Base-by-base conservation (phyloP, 2,329 filamentous ascomycete species). In the Diaporthe nobilis region DNA sequence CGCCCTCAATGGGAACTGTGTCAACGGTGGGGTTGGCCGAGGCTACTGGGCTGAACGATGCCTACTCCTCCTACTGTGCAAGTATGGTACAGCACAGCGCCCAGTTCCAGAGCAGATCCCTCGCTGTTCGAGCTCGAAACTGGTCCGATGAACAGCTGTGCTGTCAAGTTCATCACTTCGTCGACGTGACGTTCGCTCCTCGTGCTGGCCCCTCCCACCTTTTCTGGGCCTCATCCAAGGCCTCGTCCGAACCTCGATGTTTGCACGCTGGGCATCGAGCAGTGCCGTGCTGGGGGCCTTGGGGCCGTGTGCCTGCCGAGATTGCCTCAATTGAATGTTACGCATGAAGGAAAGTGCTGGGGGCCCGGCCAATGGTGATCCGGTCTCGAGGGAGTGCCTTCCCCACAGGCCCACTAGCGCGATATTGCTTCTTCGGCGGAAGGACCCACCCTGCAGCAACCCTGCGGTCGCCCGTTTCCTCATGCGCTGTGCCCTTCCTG, bases 321-420 rank as follows among this genome's bases (percentile, higher is more conserved):
- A 70, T 70, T 70, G 12, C 49, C 65, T 70, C 49, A 55, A 70
- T 55, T 70, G 65, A 70, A 55, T 55, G 65, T 22, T 25, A 42
- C 65, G 49, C 65, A 70, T 55, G 49, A 70, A 55, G 65, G 49
- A 70, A 42, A 28, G 65, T 42, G 65, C 49, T 70, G 65, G 65
- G 34, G 65, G 34, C 7, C 13, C 49, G 65, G 49, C 65, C 65
- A 70, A 70, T 70, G 31, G 10, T 5, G 22, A 65, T 37, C 22
- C 57, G 31, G 28, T 51, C 39, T 73, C 39, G 31, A 31, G 73
- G 73, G 57, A 31, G 58, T 28, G 55, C 51, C 44, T 44, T 63
- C 71, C 55, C 74, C 71, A 76, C 74, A 73, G 51, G 37, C 68
- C 73, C 73, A 71, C 73, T 71, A 51, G 65, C 65, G 65, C 47